Percentiles rank a stretch among this genome's conserved stretches.
Evolutionary conservation across 1,284 basidiomycete genomes (phyloP).

Genomic region (Thelephora terrestris): DNA sequence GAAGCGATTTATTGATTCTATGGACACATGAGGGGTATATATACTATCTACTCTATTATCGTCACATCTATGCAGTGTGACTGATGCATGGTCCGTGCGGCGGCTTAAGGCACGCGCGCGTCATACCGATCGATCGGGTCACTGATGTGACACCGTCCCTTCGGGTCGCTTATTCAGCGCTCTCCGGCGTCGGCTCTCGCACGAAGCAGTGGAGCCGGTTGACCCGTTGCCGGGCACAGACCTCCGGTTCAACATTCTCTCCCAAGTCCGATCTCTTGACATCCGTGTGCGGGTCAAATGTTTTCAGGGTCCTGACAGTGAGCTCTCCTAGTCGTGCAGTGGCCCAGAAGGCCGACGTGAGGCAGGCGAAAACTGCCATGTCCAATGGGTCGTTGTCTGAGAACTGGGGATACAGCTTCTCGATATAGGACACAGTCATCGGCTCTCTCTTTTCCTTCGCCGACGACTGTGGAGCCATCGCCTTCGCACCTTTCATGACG

Average conservation of each 20-base stretch:
- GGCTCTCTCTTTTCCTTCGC: constrained; percentile 7
- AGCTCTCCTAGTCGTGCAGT: constrained; percentile 3
- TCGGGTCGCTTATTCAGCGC: no score
- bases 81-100: no score
- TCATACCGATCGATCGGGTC: no score
- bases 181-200: no score
- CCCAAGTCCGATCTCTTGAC: neutral
- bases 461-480: constrained; percentile 5
- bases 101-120: no score
- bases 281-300: neutral
- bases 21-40: no score
- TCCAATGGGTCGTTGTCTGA: neutral
- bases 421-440: constrained; percentile 8
- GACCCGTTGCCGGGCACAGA: no score
- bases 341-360: constrained; percentile 1
- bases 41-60: no score
- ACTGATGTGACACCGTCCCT: no score
- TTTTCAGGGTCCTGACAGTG: neutral
- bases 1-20: no score
- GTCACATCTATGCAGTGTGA: no score
- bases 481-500: constrained; percentile 6
- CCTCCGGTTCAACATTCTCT: neutral
- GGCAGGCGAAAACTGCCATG: constrained; percentile 3
- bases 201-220: no score
- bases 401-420: neutral